Percentiles rank a stretch among this genome's conserved stretches.
phyloP scores from a whole-genome alignment of 257 asterid genomes.

The Fraxinus excelsior region DNA sequence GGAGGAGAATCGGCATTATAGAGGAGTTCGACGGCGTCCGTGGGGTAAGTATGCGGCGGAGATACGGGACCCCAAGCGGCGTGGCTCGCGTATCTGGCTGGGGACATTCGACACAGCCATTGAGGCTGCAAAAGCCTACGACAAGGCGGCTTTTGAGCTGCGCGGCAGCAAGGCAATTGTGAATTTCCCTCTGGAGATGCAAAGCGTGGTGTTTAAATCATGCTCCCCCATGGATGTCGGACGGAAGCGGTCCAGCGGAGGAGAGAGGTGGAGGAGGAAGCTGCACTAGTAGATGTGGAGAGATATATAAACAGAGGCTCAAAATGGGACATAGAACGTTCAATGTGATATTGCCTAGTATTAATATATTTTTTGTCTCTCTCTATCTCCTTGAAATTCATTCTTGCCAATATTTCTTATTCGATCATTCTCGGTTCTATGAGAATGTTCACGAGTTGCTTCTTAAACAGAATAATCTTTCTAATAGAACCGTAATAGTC shows the following conservation, averaged over 20 bases:
- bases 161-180: slow-evolving; percentile 75
- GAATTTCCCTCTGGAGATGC: slow-evolving; percentile 63
- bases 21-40: slow-evolving; percentile 51
- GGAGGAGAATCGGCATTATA: slow-evolving; percentile 30
- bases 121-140: slow-evolving; percentile 77
- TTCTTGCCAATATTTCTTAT: too few relatives aligned
- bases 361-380: too few relatives aligned
- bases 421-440: too few relatives aligned
- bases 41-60: slow-evolving; percentile 79
- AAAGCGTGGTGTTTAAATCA: slow-evolving; percentile 24
- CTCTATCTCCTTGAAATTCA: too few relatives aligned
- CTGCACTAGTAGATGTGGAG: background rate
- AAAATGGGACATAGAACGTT: background rate
- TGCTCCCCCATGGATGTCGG: slow-evolving; percentile 23
- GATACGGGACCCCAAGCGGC: slow-evolving; percentile 62
- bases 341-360: too few relatives aligned
- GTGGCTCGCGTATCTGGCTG: slow-evolving; percentile 63
- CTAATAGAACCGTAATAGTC: too few relatives aligned
- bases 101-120: slow-evolving; percentile 64
- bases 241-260: slow-evolving; percentile 22
- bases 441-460: too few relatives aligned
- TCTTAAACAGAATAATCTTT: too few relatives aligned
- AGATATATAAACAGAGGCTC: background rate
- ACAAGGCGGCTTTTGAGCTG: slow-evolving; percentile 62
- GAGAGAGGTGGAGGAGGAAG: slow-evolving; percentile 10